A percentile compares a stretch with the other conserved stretches of the same genome.
Evolutionary conservation across 2,329 filamentous ascomycete genomes (phyloP).

Genomic region (Penicillium glabrum): DNA sequence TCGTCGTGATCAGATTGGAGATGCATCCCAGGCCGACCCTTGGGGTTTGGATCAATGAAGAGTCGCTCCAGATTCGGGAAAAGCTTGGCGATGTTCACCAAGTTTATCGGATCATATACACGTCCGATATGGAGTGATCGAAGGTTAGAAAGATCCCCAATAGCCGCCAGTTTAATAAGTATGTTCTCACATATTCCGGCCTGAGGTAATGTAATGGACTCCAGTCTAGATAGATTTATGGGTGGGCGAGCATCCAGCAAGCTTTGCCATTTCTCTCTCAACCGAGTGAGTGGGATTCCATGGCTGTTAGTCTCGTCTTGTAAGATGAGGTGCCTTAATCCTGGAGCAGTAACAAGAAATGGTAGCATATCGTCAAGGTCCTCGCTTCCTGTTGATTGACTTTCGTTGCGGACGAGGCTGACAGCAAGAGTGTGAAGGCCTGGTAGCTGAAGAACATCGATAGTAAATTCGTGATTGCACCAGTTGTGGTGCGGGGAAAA

Average conservation of each 20-base stretch:
- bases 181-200: background rate
- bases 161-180: background rate
- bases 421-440: background rate
- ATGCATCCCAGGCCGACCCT: background rate
- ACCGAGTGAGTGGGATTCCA: no score
- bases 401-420: no score
- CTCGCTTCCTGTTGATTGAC: background rate
- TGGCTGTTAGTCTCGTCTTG: background rate
- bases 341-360: background rate
- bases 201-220: background rate
- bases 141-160: background rate
- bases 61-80: background rate
- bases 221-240: background rate
- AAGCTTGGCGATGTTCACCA: background rate
- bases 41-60: background rate
- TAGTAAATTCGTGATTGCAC: background rate
- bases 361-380: background rate
- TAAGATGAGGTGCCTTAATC: background rate
- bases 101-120: background rate
- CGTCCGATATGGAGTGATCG: background rate
- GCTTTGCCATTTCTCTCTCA: background rate
- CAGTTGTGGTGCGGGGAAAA: no score
- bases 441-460: background rate
- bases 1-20: background rate
- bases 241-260: background rate